Evolutionary conservation across 805 yeast species (phyloP).

Genomic region (Candida caryicola): DNA sequence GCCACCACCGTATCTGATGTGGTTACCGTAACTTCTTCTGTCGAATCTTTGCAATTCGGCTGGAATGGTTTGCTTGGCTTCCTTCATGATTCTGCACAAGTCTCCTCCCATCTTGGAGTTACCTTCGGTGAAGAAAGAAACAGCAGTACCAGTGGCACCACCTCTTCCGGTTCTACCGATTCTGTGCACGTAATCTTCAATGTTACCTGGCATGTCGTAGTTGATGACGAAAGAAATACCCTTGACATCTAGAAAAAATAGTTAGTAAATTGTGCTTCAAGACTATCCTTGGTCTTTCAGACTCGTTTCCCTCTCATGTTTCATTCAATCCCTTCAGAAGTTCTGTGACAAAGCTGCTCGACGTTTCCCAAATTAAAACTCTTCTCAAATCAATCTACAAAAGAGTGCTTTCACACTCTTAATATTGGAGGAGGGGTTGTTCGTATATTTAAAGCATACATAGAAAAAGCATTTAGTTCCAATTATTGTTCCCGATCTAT

Average conservation of each 20-base stretch:
- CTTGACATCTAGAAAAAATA: slow-evolving; percentile 77
- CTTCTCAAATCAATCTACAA: slow-evolving; percentile 3
- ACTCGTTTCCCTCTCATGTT: neutral
- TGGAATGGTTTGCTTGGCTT: slow-evolving; percentile 91
- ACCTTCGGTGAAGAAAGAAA: slow-evolving; percentile 87
- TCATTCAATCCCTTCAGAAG: slow-evolving; percentile 6
- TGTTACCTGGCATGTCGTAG: slow-evolving; percentile 96
- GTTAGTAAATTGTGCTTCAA: slow-evolving; percentile 26
- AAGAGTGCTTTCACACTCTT: slow-evolving; percentile 1
- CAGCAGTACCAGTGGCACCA: slow-evolving; percentile 93
- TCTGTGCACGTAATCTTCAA: slow-evolving; percentile 98
- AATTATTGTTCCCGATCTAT: slow-evolving; percentile 6
- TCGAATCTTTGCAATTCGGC: slow-evolving; percentile 69
- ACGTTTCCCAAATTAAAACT: neutral
- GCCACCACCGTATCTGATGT: slow-evolving; percentile 49
- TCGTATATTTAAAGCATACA: slow-evolving; percentile 9
- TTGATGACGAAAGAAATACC: slow-evolving; percentile 92
- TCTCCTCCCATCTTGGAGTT: slow-evolving; percentile 88
- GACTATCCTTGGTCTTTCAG: neutral
- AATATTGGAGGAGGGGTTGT: slow-evolving; percentile 1
- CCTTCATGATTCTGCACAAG: slow-evolving; percentile 83
- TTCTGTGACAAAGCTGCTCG: neutral
- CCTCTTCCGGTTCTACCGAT: slow-evolving; percentile 99
- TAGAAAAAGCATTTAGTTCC: slow-evolving; percentile 9
- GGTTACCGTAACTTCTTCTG: slow-evolving; percentile 64